Percentiles rank a stretch among this genome's conserved stretches.
phyloP scores from a whole-genome alignment of 768 basidiomycete genomes.

The Termitomyces sp. region DNA sequence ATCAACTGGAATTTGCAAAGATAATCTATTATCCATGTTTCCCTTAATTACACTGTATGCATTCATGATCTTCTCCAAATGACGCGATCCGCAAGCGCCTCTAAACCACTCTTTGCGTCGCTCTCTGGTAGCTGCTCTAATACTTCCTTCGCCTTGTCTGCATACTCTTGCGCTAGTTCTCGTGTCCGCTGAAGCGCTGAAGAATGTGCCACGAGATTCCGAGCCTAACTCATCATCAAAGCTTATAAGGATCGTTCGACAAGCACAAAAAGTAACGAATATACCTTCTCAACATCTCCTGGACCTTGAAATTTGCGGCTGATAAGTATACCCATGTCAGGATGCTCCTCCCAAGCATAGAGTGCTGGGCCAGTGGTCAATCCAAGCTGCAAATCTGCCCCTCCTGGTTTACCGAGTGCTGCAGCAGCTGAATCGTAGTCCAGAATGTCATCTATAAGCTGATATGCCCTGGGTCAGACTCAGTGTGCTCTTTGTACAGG shows the following conservation, averaged over 20 bases:
- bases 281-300: conserved; percentile 85
- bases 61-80: conserved; percentile 42
- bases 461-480: not conserved
- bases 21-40: not conserved
- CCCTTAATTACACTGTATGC: not conserved
- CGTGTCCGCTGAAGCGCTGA: conserved; percentile 81
- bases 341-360: conserved; percentile 92
- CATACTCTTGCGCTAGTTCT: conserved; percentile 71
- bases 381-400: conserved; percentile 77
- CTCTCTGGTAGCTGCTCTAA: conserved; percentile 73
- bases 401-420: conserved; percentile 86
- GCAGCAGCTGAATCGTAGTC: conserved; percentile 81
- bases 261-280: conserved; percentile 10
- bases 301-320: conserved; percentile 71
- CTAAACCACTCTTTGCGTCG: conserved; percentile 73
- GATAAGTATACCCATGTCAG: conserved; percentile 84
- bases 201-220: conserved; percentile 66
- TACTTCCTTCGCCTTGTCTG: conserved; percentile 71
- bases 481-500: not conserved
- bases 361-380: conserved; percentile 91
- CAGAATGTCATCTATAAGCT: conserved; percentile 95
- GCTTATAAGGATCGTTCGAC: not conserved
- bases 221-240: conserved; percentile 44
- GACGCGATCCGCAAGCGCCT: conserved; percentile 71
- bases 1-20: not conserved